phyloP scores from a whole-genome alignment of 148 eudicot species.

The Rhododendron molle region DNA sequence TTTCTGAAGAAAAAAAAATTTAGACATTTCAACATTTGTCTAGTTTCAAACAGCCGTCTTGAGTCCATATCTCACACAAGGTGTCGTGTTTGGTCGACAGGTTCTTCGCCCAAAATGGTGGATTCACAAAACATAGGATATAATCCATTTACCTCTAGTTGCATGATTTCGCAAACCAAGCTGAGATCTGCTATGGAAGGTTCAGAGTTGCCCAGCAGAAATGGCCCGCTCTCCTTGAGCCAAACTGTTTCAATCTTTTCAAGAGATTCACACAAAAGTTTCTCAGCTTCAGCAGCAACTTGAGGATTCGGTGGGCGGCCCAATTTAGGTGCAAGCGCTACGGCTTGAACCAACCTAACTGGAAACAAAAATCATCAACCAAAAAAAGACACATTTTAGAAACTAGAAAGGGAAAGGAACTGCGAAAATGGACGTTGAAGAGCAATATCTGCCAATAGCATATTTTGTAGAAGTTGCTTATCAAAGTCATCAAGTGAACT shows the following conservation, averaged over 20 bases:
- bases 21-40: not conserved
- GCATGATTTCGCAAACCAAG: too few relatives aligned
- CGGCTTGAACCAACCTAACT: conserved; percentile 46
- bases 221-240: conserved; percentile 62
- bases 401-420: not conserved
- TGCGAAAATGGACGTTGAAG: not conserved
- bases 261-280: conserved; percentile 49
- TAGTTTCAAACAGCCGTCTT: not conserved
- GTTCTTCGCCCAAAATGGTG: not conserved
- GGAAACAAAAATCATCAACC: conserved; percentile 16
- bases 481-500: not conserved
- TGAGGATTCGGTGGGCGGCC: conserved; percentile 34
- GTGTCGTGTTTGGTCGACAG: not conserved
- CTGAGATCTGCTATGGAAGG: too few relatives aligned
- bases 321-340: conserved; percentile 41
- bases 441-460: not conserved
- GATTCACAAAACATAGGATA: not conserved
- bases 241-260: conserved; percentile 55
- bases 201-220: conserved; percentile 51
- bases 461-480: not conserved
- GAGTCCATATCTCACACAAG: not conserved
- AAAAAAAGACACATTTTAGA: not conserved
- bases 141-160: too few relatives aligned
- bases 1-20: too few relatives aligned
- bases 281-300: conserved; percentile 53